phyloP scores from a whole-genome alignment of 192 early-diverging fungal species.

The Coemansia sp. region DNA sequence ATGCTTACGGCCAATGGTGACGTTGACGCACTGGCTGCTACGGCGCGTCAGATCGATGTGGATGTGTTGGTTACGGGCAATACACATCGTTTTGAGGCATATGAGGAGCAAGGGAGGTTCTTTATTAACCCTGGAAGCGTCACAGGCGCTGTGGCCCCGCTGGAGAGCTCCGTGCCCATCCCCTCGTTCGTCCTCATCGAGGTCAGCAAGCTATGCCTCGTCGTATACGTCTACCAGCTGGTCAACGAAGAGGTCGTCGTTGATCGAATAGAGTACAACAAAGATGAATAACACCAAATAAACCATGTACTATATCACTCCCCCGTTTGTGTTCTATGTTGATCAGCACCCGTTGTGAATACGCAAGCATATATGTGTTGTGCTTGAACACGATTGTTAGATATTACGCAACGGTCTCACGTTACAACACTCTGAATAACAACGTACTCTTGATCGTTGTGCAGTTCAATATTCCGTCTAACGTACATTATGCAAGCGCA shows the following conservation, averaged over 20 bases:
- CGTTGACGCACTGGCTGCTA: slow-evolving; percentile 64
- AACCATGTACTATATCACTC: no score
- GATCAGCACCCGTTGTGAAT: no score
- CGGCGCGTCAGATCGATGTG: slow-evolving; percentile 87
- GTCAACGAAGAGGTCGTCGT: slow-evolving; percentile 90
- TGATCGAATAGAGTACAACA: slow-evolving; percentile 87
- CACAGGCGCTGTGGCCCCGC: slow-evolving; percentile 76
- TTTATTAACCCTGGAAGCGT: slow-evolving; percentile 96
- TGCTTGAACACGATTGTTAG: no score
- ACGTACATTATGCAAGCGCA: no score
- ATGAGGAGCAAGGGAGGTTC: slow-evolving; percentile 87
- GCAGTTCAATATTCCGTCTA: no score
- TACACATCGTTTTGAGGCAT: slow-evolving; percentile 89
- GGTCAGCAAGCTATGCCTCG: slow-evolving; percentile 68
- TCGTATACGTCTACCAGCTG: slow-evolving; percentile 92
- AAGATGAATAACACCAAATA: slow-evolving; percentile 25
- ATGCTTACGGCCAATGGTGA: slow-evolving; percentile 64
- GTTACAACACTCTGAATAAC: no score
- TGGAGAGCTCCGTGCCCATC: slow-evolving; percentile 49
- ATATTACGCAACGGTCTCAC: no score
- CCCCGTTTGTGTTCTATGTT: no score
- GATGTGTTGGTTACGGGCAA: slow-evolving; percentile 87
- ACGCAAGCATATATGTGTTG: no score
- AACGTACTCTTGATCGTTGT: no score
- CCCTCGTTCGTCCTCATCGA: slow-evolving; percentile 97